Base-by-base conservation (phyloP, 179 eudicot genomes). In the Silene noctiflora region DNA sequence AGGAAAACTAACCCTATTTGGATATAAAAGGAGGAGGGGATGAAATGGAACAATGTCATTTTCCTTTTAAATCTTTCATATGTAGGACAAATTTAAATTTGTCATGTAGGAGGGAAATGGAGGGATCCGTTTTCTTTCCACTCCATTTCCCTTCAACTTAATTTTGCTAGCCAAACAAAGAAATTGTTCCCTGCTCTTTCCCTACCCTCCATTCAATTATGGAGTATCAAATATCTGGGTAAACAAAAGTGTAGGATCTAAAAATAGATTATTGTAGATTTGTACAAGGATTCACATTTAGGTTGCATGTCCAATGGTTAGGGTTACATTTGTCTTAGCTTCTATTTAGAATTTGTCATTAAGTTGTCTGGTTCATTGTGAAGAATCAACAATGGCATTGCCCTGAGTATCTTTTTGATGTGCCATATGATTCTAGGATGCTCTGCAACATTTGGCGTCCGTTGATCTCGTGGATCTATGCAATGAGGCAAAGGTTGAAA, bases 401-500 rank as follows among this genome's bases (percentile, higher is more conserved):
- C 17, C 17, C 17, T n/a, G 63, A 58, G 25, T 17, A 29, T 19
- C n/a, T 22, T 55, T 78, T 33, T 70, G 53, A 24, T 58, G 56
- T n/a, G 29, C 69, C 78, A 33, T 56, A 69, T 69, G 58, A 19
- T 71, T 83, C 78, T 89, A 96, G 99, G 94, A 86, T 75, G 97
- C 96, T 64, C 76, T 96, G 78, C 78, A 83, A 39, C 98, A 88
- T 84, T 83, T 96, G 83, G 99, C 98, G 29, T 89, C 91, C 22
- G 90, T 93, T 77, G 99, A 96, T 84, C 88, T 94, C 69, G 84
- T 90, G 65, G 95, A 96, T 42, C 79, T 96, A 69, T 91, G 98
- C 83, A 88, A 85, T 64, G 99, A 96, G 81, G 99, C 99, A 48
- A 96, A 96, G 84, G 80, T 93, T 73, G 98, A 96, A 87, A 88